Evolutionary conservation across 2,329 filamentous ascomycete species (phyloP), one percentile per base, ranked within the genome.

Genomic region (Sarocladium kiliense): DNA sequence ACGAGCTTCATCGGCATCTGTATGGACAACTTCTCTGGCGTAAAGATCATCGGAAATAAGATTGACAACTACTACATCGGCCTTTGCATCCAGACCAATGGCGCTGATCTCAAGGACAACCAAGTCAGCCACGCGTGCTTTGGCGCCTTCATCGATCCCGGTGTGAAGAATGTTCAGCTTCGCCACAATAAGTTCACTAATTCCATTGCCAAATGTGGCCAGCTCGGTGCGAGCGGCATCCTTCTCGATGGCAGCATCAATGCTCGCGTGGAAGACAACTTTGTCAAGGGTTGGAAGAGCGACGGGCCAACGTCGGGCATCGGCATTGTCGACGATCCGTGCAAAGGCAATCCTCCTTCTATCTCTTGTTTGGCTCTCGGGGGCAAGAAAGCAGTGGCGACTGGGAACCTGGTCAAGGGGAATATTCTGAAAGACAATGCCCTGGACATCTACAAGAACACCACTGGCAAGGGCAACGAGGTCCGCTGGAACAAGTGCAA

Each of bases 41-140:
- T 66, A 2, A 51, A 58, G 0, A 56, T 69, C 5, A 58, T 55
- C 3, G 56, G 65, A 37, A 73, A 73, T 56, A 55, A 61, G 2
- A 58, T 72, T 21, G 63, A 64, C 2, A 62, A 62, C 3, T 64
- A 69, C n/a, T 18, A 2, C 18, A 62, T 70, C 37, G 69, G 63
- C 6, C 60, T 73, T 9, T 72, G 70, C 25, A 63, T 73, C 1
- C 68, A 72, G 58, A 71, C 69, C 1, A 59, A 64, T 4, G 47
- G 57, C 0, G 68, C 68, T 3, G 58, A 66, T 2, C 54, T 73
- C 2, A 59, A 64, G 30, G 55, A 68, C 57, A 73, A 73, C 37
- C 60, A 57, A 2, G 65, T 72, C n/a, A 59, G 53, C 0, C 58
- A 64, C 16, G 58, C 57, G 51, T 73, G 71, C 54, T 57, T 60